Base-by-base conservation (phyloP, 345 rosid genomes). In the Citrus inodora region DNA sequence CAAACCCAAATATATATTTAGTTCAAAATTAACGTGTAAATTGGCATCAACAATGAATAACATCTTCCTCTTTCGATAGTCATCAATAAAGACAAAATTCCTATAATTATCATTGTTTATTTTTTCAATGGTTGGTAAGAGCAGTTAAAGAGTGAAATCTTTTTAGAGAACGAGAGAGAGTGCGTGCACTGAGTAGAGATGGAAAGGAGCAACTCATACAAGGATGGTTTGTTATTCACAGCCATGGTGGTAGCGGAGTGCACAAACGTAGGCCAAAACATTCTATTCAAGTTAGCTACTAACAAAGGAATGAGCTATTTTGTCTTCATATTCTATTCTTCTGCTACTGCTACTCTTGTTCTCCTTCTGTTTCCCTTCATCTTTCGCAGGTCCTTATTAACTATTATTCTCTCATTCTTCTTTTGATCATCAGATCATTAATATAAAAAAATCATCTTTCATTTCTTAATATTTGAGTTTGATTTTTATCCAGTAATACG, bases 241-340 rank as follows among this genome's bases (percentile, higher is more conserved):
- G 86, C 83, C 5, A 85, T 86, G 91, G 58, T 83, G 8, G 74
- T 48, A 2, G 55, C 70, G 1, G 84, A 84, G 27, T 81, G 78
- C 78, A 24, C 64, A 11, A 81, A 59, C 4, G 88, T 88, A 13
- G 85, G 85, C 24, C 0, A 70, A 3, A 86, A 80, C 78, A 79
- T 80, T 14, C 82, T 85, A 1, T 88, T 70, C 78, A 88, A 86
- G 56, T 85, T 83, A 58, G 89, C 88, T 6, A 67, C 83, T 35
- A 70, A 33, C 42, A 80, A 80, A 64, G 88, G 88, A 40, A 70
- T 88, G 82, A 86, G 83, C 82, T 76, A 78, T 60, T 82, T 80
- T 66, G 79, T 81, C 78, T 85, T 75, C 77, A 3, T 85, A 24
- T 48, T 71, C 1, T 87, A 85, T 61, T 48, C 79, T 56, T 81